These are phyloP conservation scores for Lactarius vividus DNA, from an alignment of 768 basidiomycete species.

Conservation along the genomic window DNA sequence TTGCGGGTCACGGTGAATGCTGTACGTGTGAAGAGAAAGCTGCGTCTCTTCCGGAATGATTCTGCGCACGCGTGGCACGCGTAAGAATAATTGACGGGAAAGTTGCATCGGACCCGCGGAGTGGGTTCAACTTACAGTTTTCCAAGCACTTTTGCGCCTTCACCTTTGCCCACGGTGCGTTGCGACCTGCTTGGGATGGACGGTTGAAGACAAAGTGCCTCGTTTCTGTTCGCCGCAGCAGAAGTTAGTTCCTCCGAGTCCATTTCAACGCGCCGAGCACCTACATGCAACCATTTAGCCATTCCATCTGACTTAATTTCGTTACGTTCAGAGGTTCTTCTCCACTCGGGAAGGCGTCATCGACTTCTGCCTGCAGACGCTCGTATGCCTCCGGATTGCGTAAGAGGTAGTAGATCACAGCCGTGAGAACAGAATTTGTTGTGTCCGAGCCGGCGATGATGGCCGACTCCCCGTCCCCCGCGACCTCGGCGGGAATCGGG, in stretches of 20 bases:
- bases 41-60: conserved; percentile 9
- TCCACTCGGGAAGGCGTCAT: background rate
- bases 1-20: conserved; percentile 10
- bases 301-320: conserved; percentile 1
- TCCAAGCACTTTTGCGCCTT: background rate
- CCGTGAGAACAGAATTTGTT: conserved; percentile 36
- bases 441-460: conserved; percentile 43
- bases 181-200: conserved; percentile 11
- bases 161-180: background rate
- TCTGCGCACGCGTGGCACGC: too few relatives aligned
- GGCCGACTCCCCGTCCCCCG: too few relatives aligned
- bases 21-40: background rate
- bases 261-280: too few relatives aligned
- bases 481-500: too few relatives aligned
- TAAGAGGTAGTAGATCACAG: conserved; percentile 37
- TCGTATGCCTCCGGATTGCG: conserved; percentile 32
- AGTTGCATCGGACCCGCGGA: too few relatives aligned
- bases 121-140: too few relatives aligned
- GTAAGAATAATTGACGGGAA: too few relatives aligned
- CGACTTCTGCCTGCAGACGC: conserved; percentile 1
- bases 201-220: conserved; percentile 11
- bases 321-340: conserved; percentile 7
- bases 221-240: too few relatives aligned
- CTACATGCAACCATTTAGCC: conserved; percentile 18
- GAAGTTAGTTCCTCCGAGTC: too few relatives aligned